Conservation (phyloP, 805 yeast genomes). For the Candida oleophila region DNA sequence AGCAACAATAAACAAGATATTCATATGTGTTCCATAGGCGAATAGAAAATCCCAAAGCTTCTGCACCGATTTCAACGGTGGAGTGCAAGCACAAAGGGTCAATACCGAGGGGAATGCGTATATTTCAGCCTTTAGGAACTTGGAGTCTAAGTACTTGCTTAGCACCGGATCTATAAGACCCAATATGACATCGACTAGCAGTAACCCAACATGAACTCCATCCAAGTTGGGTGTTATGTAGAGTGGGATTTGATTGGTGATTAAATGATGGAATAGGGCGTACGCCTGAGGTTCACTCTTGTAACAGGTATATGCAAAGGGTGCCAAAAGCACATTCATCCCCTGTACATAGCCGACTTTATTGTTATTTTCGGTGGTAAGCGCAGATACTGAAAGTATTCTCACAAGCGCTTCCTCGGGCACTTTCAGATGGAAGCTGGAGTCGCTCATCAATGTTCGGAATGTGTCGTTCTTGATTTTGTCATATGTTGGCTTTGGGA, state of each 20-base stretch:
- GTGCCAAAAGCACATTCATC: constrained; percentile 83
- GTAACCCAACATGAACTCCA: constrained; percentile 78
- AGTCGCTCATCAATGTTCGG: constrained; percentile 77
- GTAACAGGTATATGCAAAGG: constrained; percentile 66
- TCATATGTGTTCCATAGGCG: constrained; percentile 89
- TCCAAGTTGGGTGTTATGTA: constrained; percentile 74
- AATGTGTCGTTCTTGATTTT: constrained; percentile 86
- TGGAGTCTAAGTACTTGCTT: constrained; percentile 55
- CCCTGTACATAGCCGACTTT: constrained; percentile 78
- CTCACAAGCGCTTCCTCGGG: constrained; percentile 68
- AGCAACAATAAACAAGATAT: constrained; percentile 79
- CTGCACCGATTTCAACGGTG: constrained; percentile 73
- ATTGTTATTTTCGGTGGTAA: constrained; percentile 27
- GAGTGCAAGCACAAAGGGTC: constrained; percentile 86
- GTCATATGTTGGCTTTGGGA: constrained; percentile 49
- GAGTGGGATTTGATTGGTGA: constrained; percentile 67
- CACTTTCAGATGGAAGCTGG: constrained; percentile 60
- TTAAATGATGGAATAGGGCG: constrained; percentile 60
- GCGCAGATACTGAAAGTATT: constrained; percentile 70
- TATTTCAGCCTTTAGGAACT: constrained; percentile 75
- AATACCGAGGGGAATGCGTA: constrained; percentile 84
- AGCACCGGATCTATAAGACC: constrained; percentile 72
- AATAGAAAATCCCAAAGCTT: constrained; percentile 87
- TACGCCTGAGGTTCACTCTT: constrained; percentile 86
- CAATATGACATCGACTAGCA: constrained; percentile 71